phyloP scores from a whole-genome alignment of 1,139 yeast species.

The Saccharomyces hybrid region DNA sequence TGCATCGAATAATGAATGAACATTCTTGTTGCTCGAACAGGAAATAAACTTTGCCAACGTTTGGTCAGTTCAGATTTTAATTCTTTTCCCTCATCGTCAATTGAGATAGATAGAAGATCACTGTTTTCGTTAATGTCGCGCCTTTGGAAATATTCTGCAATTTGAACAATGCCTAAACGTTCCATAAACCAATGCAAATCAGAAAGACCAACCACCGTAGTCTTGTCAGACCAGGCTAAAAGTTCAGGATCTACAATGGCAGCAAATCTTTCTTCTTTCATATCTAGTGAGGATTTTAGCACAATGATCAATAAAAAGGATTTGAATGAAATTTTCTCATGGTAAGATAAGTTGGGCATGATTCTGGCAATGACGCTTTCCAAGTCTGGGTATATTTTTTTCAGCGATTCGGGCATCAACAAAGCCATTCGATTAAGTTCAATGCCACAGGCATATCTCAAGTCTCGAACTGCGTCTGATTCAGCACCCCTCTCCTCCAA shows the following conservation, averaged over 20 bases:
- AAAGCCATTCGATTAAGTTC: conserved; percentile 90
- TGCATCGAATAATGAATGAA: conserved; percentile 94
- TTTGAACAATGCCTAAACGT: conserved; percentile 85
- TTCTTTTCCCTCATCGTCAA: conserved; percentile 85
- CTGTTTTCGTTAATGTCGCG: conserved; percentile 76
- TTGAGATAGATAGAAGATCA: conserved; percentile 63
- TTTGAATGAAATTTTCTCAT: conserved; percentile 89
- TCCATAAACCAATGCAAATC: conserved; percentile 98
- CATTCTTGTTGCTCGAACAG: conserved; percentile 90
- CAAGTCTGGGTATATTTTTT: conserved; percentile 69
- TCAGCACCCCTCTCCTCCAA: conserved; percentile 57
- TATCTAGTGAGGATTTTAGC: conserved; percentile 68
- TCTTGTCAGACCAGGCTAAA: conserved; percentile 87
- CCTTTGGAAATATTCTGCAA: conserved; percentile 80
- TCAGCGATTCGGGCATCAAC: conserved; percentile 86
- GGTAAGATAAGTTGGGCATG: conserved; percentile 70
- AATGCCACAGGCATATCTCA: conserved; percentile 89
- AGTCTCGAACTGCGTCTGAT: conserved; percentile 73
- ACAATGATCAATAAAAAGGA: conserved; percentile 88
- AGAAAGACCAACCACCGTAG: conserved; percentile 78
- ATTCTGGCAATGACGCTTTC: conserved; percentile 75
- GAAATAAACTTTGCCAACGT: conserved; percentile 91
- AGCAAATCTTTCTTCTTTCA: conserved; percentile 67
- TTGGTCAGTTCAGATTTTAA: conserved; percentile 73
- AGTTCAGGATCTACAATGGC: conserved; percentile 89